Conservation (phyloP, 208 protist species). For the Wallacemonas sp. region DNA sequence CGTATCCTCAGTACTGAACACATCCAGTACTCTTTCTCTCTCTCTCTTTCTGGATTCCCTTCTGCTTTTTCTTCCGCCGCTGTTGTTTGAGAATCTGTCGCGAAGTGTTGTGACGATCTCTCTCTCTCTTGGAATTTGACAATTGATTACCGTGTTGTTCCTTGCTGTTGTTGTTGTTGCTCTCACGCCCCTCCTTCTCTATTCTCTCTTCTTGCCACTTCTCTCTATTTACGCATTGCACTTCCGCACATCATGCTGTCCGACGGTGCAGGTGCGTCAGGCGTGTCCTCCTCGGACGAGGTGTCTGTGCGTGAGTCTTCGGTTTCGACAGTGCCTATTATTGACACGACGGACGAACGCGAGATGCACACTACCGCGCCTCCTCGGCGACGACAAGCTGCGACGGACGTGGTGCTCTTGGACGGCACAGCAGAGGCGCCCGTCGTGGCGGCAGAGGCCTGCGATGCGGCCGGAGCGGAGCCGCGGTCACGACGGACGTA, state of each 20-base stretch:
- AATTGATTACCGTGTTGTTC: no score
- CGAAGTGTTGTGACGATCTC: no score
- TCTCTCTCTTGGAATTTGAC: no score
- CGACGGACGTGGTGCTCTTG: conserved; percentile 28
- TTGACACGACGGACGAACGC: neutral
- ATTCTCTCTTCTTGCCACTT: neutral
- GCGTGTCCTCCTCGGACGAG: no score
- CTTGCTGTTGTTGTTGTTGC: no score
- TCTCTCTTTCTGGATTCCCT: neutral
- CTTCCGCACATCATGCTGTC: no score
- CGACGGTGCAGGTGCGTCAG: no score
- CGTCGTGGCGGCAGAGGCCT: conserved; percentile 7
- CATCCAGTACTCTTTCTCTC: no score
- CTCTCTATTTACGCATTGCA: neutral
- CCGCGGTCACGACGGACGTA: conserved; percentile 20
- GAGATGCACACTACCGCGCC: neutral
- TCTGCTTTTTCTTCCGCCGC: neutral
- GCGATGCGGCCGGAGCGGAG: neutral
- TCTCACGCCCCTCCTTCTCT: neutral
- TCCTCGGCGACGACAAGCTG: conserved; percentile 15
- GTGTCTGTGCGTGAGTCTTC: no score
- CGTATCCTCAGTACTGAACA: no score
- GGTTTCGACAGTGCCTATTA: neutral
- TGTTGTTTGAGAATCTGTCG: neutral
- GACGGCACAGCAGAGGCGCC: conserved; percentile 10